Base-by-base conservation (phyloP, 805 yeast species). In the Clavispora phyllophila region DNA sequence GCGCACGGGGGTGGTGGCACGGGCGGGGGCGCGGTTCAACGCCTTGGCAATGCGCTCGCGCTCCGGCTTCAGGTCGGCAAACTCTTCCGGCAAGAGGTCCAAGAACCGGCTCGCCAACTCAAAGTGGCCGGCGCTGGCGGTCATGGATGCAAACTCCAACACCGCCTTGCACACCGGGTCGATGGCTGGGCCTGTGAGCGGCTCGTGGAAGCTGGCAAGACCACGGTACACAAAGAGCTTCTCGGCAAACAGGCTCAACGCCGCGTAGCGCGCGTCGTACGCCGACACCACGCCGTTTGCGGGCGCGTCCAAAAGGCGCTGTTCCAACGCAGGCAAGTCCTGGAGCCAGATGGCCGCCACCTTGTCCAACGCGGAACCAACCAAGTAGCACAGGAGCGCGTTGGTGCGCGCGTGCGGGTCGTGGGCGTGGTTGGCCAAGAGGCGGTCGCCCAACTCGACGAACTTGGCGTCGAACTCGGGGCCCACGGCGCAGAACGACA, bases 331-430 rank as follows among this genome's bases (percentile, higher is more conserved):
- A 8, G 70, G 63, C 41, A 77, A 58, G 62, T 93, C 99, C 22
- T 78, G 70, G 40, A 87, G 74, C 99, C 99, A 93, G 49, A 93
- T 77, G 10, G 70, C 62, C 4, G 95, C 78, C 37, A 88, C 82
- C 56, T 82, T 85, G 48, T 84, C 95, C 40, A 89, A 70, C 4
- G 93, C 82, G 35, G 81, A 77, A 24, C 96, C 96, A 17, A 88
- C 85, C 50, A 88, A 70, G 61, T 82, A 93, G 49, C 89, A 81
- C 26, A 78, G 62, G 36, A 91, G 68, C 2, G 99, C 96, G 58
- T 81, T 76, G 54, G 81, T 79, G 61, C 97, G 79, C 42, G 76
- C 65, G 12, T 56, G 62, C 26, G 61, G 49, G 35, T 46, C 51
- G 5, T 36, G 9, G 6, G 41, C 12, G 20, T 41, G 40, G 12